These are phyloP conservation scores for Lipomyces sp. DNA, from an alignment of 805 yeast species.

Conservation along the genomic window DNA sequence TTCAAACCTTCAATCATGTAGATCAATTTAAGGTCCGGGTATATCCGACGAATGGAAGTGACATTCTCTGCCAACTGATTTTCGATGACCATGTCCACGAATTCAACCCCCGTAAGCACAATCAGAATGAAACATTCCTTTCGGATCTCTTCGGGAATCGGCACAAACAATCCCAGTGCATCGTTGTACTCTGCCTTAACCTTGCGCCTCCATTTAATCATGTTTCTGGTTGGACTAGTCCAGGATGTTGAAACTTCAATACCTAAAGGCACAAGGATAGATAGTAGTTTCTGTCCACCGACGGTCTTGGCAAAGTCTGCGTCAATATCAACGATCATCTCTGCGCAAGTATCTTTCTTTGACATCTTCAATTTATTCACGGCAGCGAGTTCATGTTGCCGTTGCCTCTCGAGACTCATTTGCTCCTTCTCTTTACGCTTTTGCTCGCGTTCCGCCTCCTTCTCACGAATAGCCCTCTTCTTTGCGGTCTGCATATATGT, in stretches of 20 bases:
- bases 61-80: slow-evolving; percentile 10
- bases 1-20: slow-evolving; percentile 35
- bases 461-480: slow-evolving; percentile 6
- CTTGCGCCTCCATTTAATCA: slow-evolving; percentile 35
- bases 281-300: slow-evolving; percentile 22
- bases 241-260: slow-evolving; percentile 19
- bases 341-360: slow-evolving; percentile 24
- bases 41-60: slow-evolving; percentile 8
- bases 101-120: slow-evolving; percentile 23
- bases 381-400: slow-evolving; percentile 26
- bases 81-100: slow-evolving; percentile 27
- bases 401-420: slow-evolving; percentile 18
- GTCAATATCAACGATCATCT: slow-evolving; percentile 37
- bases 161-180: slow-evolving; percentile 30
- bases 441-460: slow-evolving; percentile 13
- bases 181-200: slow-evolving; percentile 24
- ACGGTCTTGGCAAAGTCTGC: slow-evolving; percentile 15
- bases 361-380: slow-evolving; percentile 28
- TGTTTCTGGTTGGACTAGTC: slow-evolving; percentile 26
- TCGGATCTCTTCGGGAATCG: slow-evolving; percentile 33
- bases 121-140: slow-evolving; percentile 24
- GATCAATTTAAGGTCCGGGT: slow-evolving; percentile 19
- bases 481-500: neutral
- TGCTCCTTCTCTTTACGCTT: slow-evolving; percentile 22
- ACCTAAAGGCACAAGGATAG: slow-evolving; percentile 9